These are phyloP conservation scores for Fonsecaea nubica DNA, from an alignment of 2,329 filamentous ascomycete species.

Conservation along the genomic window DNA sequence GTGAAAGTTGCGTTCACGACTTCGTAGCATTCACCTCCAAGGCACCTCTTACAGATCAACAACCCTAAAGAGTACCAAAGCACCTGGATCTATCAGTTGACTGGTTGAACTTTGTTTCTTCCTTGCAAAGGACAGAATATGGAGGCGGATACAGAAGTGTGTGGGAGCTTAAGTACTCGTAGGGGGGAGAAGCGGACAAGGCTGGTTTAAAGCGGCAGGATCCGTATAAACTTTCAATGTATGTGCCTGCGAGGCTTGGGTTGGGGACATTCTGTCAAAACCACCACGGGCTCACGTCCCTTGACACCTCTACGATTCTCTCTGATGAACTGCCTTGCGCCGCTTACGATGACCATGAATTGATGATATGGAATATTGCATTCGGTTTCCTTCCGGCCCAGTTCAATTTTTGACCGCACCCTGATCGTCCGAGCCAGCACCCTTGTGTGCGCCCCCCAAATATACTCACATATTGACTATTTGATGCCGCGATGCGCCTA, in stretches of 20 bases:
- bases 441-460: slow-evolving; percentile 24
- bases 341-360: slow-evolving; percentile 22
- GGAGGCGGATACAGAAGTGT: too few relatives aligned
- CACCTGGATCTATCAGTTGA: too few relatives aligned
- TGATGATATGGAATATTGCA: slow-evolving; percentile 33
- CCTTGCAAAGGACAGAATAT: too few relatives aligned
- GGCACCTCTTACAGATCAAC: too few relatives aligned
- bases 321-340: background rate
- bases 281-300: background rate
- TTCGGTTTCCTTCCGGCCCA: slow-evolving; percentile 5
- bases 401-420: slow-evolving; percentile 11
- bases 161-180: too few relatives aligned
- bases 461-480: slow-evolving; percentile 8
- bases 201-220: background rate
- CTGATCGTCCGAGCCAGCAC: background rate
- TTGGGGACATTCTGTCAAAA: slow-evolving; percentile 32
- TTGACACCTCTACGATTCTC: slow-evolving; percentile 11
- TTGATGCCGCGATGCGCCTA: slow-evolving; percentile 36
- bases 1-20: too few relatives aligned
- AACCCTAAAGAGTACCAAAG: too few relatives aligned
- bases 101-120: too few relatives aligned
- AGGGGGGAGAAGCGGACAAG: background rate
- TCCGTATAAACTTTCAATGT: background rate
- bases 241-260: background rate
- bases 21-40: too few relatives aligned